Percentiles rank a stretch among this genome's conserved stretches.
Conservation (phyloP, 225 moss, liverwort and hornwort species). For the Marchantia paleacea region DNA sequence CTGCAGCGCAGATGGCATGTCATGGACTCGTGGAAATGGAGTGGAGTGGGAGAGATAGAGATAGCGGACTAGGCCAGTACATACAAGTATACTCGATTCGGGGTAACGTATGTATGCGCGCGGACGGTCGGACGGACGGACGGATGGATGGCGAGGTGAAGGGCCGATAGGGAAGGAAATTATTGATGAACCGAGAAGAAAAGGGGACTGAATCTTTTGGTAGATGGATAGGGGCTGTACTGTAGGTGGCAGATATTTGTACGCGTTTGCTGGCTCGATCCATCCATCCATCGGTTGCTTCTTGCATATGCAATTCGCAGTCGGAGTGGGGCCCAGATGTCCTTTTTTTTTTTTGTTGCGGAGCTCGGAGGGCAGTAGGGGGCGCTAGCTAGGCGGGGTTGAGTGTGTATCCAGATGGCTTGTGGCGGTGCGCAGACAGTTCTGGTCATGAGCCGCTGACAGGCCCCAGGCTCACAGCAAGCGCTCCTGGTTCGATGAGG, state of each 20-base stretch:
- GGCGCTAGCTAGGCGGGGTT: background rate
- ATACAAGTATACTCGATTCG: background rate
- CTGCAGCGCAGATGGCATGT: background rate
- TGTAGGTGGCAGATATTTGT: slow-evolving; percentile 17
- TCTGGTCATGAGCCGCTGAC: background rate
- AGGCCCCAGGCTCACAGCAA: background rate
- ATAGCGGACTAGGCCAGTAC: background rate
- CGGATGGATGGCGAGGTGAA: no score
- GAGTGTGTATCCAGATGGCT: slow-evolving; percentile 6
- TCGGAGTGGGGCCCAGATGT: background rate
- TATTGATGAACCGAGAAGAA: slow-evolving; percentile 2
- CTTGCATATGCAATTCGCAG: background rate
- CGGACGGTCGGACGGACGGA: background rate
- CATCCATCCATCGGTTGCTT: no score
- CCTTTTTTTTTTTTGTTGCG: background rate
- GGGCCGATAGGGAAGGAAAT: background rate
- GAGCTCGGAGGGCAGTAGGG: background rate
- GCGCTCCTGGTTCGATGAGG: slow-evolving; percentile 4
- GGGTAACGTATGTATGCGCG: background rate
- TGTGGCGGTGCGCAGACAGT: background rate
- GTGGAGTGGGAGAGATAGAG: background rate
- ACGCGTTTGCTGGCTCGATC: background rate
- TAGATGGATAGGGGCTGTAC: background rate
- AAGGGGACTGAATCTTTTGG: slow-evolving; percentile 2
- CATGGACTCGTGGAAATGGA: background rate